These are phyloP conservation scores for Rubroboletus pulcherrimus DNA, from an alignment of 768 basidiomycete species.

Conservation along the genomic window DNA sequence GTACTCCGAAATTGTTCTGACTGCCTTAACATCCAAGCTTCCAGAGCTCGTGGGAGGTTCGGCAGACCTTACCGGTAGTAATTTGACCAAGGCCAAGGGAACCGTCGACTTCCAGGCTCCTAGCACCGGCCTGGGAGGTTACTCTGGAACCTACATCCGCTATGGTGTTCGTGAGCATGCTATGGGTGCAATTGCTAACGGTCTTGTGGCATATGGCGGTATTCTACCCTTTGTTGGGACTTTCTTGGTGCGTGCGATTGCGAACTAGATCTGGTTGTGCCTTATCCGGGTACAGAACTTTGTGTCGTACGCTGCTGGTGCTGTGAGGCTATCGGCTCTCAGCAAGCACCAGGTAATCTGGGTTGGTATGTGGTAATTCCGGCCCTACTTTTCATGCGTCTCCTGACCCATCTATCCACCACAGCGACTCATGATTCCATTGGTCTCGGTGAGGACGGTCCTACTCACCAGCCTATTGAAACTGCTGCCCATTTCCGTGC, in stretches of 20 bases:
- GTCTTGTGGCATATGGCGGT: constrained; percentile 84
- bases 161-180: constrained; percentile 98
- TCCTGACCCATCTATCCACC: neutral
- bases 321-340: constrained; percentile 86
- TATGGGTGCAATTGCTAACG: constrained; percentile 96
- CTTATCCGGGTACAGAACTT: constrained; percentile 60
- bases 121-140: constrained; percentile 77
- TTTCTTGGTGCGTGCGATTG: constrained; percentile 63
- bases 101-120: constrained; percentile 92
- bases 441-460: constrained; percentile 90
- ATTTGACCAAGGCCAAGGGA: constrained; percentile 83
- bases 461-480: constrained; percentile 94
- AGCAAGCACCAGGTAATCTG: constrained; percentile 89
- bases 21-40: constrained; percentile 64
- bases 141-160: constrained; percentile 86
- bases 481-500: constrained; percentile 84
- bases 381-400: neutral
- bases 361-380: constrained; percentile 59
- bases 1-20: constrained; percentile 85
- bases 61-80: constrained; percentile 89
- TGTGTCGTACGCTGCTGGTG: constrained; percentile 90
- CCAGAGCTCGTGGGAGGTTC: constrained; percentile 89
- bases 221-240: constrained; percentile 90
- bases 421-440: constrained; percentile 93
- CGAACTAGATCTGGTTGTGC: neutral